phyloP scores from a whole-genome alignment of 176 grass and related monocot species.

The Thinopyrum elongatum region DNA sequence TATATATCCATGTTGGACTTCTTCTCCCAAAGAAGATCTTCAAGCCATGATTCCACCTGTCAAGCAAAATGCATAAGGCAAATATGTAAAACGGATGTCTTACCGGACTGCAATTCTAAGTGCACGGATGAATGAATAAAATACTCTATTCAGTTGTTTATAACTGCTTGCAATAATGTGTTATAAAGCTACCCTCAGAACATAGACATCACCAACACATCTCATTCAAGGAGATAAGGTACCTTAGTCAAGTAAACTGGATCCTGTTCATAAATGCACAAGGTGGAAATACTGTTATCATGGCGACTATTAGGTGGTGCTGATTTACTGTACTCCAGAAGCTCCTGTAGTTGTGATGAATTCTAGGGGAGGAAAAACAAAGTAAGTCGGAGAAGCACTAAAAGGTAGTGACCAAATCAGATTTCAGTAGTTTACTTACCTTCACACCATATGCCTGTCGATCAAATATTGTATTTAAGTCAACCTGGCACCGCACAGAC shows the following conservation, averaged over 20 bases:
- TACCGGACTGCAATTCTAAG: not conserved
- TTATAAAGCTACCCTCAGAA: not conserved
- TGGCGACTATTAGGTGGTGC: slow-evolving; percentile 49
- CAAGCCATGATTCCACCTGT: slow-evolving; percentile 81
- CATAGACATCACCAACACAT: not conserved
- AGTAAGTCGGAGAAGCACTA: slow-evolving; percentile 17
- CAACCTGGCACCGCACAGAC: slow-evolving; percentile 79
- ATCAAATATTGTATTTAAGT: slow-evolving; percentile 83
- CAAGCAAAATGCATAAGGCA: slow-evolving; percentile 14
- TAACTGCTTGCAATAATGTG: slow-evolving; percentile 1
- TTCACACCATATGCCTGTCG: slow-evolving; percentile 69
- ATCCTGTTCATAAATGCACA: slow-evolving; percentile 66
- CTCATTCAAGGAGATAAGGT: slow-evolving; percentile 33
- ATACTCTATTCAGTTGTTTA: not conserved
- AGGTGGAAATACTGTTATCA: slow-evolving; percentile 64
- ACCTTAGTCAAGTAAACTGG: slow-evolving; percentile 80
- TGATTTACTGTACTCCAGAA: slow-evolving; percentile 80
- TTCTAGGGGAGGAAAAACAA: slow-evolving; percentile 39
- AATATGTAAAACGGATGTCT: not conserved
- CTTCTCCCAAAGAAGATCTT: slow-evolving; percentile 98
- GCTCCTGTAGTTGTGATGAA: slow-evolving; percentile 69
- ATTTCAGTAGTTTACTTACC: slow-evolving; percentile 50
- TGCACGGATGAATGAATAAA: not conserved
- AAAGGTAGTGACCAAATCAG: not conserved
- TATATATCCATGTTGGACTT: slow-evolving; percentile 80